A percentile compares a stretch with the other conserved stretches of the same genome.
These are phyloP conservation scores for Imleria badia DNA, from an alignment of 768 basidiomycete genomes.

Conservation along the genomic window DNA sequence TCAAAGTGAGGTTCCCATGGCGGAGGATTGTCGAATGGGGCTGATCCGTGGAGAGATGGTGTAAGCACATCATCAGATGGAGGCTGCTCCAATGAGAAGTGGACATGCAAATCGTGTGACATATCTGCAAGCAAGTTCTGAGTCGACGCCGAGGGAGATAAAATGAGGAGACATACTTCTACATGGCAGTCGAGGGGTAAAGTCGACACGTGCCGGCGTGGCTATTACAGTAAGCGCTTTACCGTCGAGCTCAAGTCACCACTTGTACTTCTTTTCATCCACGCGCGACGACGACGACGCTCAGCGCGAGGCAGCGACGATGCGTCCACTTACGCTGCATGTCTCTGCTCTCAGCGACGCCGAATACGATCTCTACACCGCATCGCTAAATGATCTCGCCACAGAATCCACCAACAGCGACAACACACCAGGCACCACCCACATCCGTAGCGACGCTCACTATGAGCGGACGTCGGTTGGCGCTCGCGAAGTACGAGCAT, in stretches of 20 bases:
- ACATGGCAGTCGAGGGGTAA: slow-evolving; percentile 1
- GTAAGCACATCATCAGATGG: background rate
- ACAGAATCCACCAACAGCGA: slow-evolving; percentile 32
- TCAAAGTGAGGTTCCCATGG: slow-evolving; percentile 31
- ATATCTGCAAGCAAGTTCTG: slow-evolving; percentile 2
- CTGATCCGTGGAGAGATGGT: background rate
- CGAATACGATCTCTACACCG: slow-evolving; percentile 69
- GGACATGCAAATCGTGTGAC: background rate
- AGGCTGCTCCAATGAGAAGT: background rate
- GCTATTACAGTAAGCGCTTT: background rate
- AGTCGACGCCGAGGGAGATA: background rate
- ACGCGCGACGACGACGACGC: slow-evolving; percentile 1
- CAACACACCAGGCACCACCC: background rate
- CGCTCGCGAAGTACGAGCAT: slow-evolving; percentile 68
- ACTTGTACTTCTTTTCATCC: background rate
- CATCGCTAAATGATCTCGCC: slow-evolving; percentile 54
- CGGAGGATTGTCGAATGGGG: slow-evolving; percentile 17
- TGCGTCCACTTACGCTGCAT: slow-evolving; percentile 68
- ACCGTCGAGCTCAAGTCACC: too few species aligned
- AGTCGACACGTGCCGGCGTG: slow-evolving; percentile 13
- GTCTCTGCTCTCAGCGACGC: slow-evolving; percentile 72
- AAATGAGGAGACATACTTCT: background rate
- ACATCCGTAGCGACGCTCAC: slow-evolving; percentile 42
- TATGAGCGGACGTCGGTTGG: slow-evolving; percentile 57
- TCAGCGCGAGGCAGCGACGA: slow-evolving; percentile 19